These are phyloP conservation scores for Cladosporium sphaerospermum DNA, from an alignment of 2,329 filamentous ascomycete genomes.

Conservation along the genomic window DNA sequence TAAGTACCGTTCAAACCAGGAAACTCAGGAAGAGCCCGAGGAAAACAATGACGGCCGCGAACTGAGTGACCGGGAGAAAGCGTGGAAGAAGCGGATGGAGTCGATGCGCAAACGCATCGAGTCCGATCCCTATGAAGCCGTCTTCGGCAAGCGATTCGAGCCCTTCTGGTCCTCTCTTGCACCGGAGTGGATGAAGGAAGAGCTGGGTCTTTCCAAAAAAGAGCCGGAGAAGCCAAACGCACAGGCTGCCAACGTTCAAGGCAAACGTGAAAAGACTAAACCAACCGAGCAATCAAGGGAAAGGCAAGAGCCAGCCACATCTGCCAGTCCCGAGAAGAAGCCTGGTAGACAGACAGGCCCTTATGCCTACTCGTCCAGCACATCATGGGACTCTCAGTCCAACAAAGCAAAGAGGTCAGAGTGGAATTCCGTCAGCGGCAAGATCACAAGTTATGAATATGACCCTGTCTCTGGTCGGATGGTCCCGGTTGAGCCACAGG, in stretches of 20 bases:
- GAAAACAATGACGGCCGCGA: conserved; percentile 18
- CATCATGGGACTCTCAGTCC: conserved; percentile 28
- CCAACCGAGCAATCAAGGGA: background rate
- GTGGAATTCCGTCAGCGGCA: conserved; percentile 28
- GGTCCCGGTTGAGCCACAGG: conserved; percentile 20
- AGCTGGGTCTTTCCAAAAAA: conserved; percentile 18
- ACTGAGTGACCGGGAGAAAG: conserved; percentile 21
- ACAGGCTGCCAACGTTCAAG: background rate
- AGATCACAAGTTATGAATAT: conserved; percentile 28
- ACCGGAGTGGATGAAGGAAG: conserved; percentile 24
- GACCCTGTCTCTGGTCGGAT: conserved; percentile 35
- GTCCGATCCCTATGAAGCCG: conserved; percentile 37
- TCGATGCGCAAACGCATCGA: conserved; percentile 30
- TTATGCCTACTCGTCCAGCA: conserved; percentile 23
- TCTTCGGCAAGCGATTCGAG: conserved; percentile 37
- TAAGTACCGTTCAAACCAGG: conserved; percentile 11
- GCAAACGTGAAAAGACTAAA: background rate
- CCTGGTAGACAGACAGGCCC: conserved; percentile 13
- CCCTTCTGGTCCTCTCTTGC: conserved; percentile 29
- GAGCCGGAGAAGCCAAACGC: conserved; percentile 1
- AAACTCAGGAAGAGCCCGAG: conserved; percentile 7
- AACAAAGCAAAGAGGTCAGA: conserved; percentile 25
- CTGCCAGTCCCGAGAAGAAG: conserved; percentile 4
- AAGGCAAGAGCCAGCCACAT: background rate
- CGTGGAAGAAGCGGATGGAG: conserved; percentile 31